A percentile compares a stretch with the other conserved stretches of the same genome.
Conservation (phyloP, 2,329 filamentous ascomycete species). For the Fusarium sp. region DNA sequence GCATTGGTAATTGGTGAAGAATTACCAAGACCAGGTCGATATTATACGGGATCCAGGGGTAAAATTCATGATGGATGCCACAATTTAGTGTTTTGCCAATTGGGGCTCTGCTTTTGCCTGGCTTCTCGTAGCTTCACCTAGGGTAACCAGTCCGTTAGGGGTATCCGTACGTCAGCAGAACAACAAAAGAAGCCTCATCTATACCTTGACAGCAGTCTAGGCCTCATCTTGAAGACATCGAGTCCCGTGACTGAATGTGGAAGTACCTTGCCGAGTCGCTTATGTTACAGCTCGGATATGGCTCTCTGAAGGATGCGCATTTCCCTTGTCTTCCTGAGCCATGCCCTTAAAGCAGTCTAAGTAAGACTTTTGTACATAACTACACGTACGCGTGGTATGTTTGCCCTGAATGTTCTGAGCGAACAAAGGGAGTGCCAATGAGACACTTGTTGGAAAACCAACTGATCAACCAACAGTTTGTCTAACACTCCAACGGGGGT, state of each 20-base stretch:
- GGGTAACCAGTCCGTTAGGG: slow-evolving; percentile 4
- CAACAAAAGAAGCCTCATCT: neutral
- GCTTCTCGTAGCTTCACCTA: slow-evolving; percentile 11
- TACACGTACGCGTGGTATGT: slow-evolving; percentile 9
- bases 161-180: neutral
- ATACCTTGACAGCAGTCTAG: neutral
- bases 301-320: neutral
- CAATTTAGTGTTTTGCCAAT: neutral
- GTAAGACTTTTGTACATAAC: neutral
- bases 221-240: neutral
- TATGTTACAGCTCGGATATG: slow-evolving; percentile 9
- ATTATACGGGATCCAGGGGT: slow-evolving; percentile 18
- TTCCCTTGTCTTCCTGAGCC: neutral
- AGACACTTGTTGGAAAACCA: slow-evolving; percentile 10
- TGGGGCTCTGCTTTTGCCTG: neutral
- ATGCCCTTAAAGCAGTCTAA: neutral
- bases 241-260: slow-evolving; percentile 22
- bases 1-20: neutral
- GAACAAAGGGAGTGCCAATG: slow-evolving; percentile 22
- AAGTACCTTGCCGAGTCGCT: slow-evolving; percentile 24
- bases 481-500: neutral
- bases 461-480: slow-evolving; percentile 1
- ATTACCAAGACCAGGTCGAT: neutral
- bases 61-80: neutral
- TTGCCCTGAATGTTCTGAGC: neutral